Evolutionary conservation across 306 rosid species (phyloP), one percentile per base, ranked within the genome.

Genomic region (Boehmeria nivea): DNA sequence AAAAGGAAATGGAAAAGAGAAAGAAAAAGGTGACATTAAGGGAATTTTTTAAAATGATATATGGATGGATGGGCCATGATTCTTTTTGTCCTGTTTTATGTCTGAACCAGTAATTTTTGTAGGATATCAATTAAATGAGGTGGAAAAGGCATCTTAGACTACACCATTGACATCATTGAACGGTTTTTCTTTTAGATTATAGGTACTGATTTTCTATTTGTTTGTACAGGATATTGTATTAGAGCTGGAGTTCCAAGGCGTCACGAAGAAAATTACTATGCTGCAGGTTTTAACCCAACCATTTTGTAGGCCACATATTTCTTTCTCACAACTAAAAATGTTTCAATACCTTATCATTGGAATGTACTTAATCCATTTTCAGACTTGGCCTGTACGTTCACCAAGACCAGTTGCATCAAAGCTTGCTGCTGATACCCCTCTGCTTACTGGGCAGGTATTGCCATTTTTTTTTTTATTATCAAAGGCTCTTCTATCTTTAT

Each of bases 401-500:
- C 96, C 99, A 24, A 76, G 99, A 71, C 99, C 96, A 61, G 99
- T 93, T 59, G 95, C 96, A 56, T 73, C 95, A 55, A 93, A 93
- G 78, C 95, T 93, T 73, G 96, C 99, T 16, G 99, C 96, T 36
- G 99, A 93, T 76, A 93, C 99, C 65, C 99, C 99, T 76, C 86
- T 93, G 55, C 93, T 93, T 44, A 93, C 99, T 58, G 99, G 99
- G 60, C 96, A 93, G 88, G 99, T 93, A 78, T 50, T 58, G 39
- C 40, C 36, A 14, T 39, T 65, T 24, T 38, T 21, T 16, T 7
- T 12, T 6, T 59, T 43, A 51, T 44, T 54, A 39, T 59, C 6
- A n/a, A 54, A 7, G 18, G 12, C 43, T 63, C 21, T 57, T 47
- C 18, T 50, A 38, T 62, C 27, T 44, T 12, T 24, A 27, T 14